These are phyloP conservation scores for Fusarium anthophilum DNA, from an alignment of 2,329 filamentous ascomycete genomes.

Conservation along the genomic window DNA sequence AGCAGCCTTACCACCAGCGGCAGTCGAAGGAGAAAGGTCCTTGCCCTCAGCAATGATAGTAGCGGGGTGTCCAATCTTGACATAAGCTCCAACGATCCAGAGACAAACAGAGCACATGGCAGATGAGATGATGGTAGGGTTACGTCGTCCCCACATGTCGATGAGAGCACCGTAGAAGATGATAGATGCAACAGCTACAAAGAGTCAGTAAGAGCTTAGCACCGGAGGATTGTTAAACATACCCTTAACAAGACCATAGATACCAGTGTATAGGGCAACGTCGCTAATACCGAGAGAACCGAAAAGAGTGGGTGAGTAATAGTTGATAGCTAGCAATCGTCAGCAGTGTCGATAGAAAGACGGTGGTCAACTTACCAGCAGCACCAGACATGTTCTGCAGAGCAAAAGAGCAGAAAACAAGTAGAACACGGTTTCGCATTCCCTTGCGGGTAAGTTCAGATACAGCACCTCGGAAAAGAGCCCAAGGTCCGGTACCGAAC, in stretches of 20 bases:
- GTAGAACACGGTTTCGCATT: slow-evolving; percentile 52
- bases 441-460: slow-evolving; percentile 50
- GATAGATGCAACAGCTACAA: slow-evolving; percentile 49
- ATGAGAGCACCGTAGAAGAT: slow-evolving; percentile 54
- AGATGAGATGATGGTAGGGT: slow-evolving; percentile 58
- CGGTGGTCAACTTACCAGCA: slow-evolving; percentile 38
- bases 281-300: slow-evolving; percentile 56
- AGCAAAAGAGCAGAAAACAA: slow-evolving; percentile 51
- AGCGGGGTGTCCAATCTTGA: slow-evolving; percentile 60
- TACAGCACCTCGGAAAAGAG: slow-evolving; percentile 48
- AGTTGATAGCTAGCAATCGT: slow-evolving; percentile 50
- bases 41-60: slow-evolving; percentile 54
- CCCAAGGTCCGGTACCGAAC: slow-evolving; percentile 47
- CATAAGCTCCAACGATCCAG: slow-evolving; percentile 63
- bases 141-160: slow-evolving; percentile 52
- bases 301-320: slow-evolving; percentile 55
- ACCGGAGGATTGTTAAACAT: not conserved
- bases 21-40: slow-evolving; percentile 52
- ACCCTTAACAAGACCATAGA: slow-evolving; percentile 59
- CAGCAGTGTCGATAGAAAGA: not conserved
- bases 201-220: not conserved
- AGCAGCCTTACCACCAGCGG: slow-evolving; percentile 60
- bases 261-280: slow-evolving; percentile 58
- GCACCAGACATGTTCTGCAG: slow-evolving; percentile 54
- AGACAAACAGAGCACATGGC: slow-evolving; percentile 58